phyloP scores from a whole-genome alignment of 345 rosid species.

The Brassica carinata region DNA sequence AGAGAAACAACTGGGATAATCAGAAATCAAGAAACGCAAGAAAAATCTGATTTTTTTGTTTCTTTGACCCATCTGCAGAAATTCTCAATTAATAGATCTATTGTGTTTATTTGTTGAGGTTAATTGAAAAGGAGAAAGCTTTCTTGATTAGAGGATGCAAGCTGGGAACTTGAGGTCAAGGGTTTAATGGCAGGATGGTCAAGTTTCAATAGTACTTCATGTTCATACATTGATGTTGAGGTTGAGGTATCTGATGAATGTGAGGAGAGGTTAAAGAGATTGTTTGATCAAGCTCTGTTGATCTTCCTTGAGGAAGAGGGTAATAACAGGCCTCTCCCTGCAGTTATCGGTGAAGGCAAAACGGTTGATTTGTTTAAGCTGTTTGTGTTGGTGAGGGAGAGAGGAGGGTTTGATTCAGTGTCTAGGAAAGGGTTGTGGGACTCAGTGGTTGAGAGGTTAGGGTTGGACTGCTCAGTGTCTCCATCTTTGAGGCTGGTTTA shows the following conservation, averaged over 20 bases:
- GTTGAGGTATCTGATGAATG: slow-evolving; percentile 35
- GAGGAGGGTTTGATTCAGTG: slow-evolving; percentile 63
- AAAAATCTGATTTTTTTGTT: slow-evolving; percentile 7
- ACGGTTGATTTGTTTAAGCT: slow-evolving; percentile 64
- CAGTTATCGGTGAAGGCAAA: slow-evolving; percentile 52
- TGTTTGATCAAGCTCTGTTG: slow-evolving; percentile 61
- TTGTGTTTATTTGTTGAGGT: slow-evolving; percentile 6
- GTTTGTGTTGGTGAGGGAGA: slow-evolving; percentile 57
- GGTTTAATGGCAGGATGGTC: slow-evolving; percentile 66
- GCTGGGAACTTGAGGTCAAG: slow-evolving; percentile 4
- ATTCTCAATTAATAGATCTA: not conserved
- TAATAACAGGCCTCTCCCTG: slow-evolving; percentile 53
- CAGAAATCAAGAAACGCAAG: not conserved
- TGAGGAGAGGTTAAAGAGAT: slow-evolving; percentile 42
- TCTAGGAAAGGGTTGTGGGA: slow-evolving; percentile 55
- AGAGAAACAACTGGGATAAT: not conserved
- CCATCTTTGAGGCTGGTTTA: slow-evolving; percentile 57
- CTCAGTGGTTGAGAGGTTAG: slow-evolving; percentile 53
- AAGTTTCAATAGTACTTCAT: slow-evolving; percentile 41
- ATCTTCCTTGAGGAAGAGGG: slow-evolving; percentile 54
- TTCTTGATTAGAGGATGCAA: slow-evolving; percentile 17
- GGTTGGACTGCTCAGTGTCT: slow-evolving; percentile 43
- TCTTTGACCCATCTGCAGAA: slow-evolving; percentile 17
- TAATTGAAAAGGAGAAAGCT: slow-evolving; percentile 12
- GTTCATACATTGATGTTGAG: slow-evolving; percentile 32